phyloP scores from a whole-genome alignment of 2,329 filamentous ascomycete genomes.

The Parastagonospora avenae region DNA sequence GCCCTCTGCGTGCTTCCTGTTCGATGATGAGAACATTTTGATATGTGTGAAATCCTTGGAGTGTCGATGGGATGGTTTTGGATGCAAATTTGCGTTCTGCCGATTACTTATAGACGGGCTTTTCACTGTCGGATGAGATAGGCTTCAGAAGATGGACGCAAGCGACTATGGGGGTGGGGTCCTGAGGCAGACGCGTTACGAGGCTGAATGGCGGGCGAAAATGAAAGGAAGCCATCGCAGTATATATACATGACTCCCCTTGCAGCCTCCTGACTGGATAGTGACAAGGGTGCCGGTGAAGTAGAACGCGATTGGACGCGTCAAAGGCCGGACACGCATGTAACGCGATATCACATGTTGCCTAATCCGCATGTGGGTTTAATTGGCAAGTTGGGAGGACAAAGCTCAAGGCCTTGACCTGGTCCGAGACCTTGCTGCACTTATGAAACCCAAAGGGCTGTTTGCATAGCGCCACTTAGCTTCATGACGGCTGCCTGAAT shows the following conservation, averaged over 20 bases:
- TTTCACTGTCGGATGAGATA: no score
- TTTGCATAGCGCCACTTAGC: conserved; percentile 24
- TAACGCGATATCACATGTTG: conserved; percentile 46
- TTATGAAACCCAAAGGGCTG: conserved; percentile 29
- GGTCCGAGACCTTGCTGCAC: conserved; percentile 33
- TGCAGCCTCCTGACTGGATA: conserved; percentile 41
- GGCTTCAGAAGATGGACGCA: not conserved
- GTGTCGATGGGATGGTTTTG: no score
- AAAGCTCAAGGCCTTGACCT: conserved; percentile 24
- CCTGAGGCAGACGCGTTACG: conserved; percentile 40
- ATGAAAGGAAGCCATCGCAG: conserved; percentile 27
- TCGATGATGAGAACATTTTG: conserved; percentile 46
- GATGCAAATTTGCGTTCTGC: no score
- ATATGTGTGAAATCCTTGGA: not conserved
- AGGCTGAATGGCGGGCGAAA: conserved; percentile 29
- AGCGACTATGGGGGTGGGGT: conserved; percentile 1
- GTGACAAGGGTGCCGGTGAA: conserved; percentile 30
- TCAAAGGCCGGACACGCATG: conserved; percentile 27
- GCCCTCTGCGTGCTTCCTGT: conserved; percentile 36
- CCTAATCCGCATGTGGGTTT: conserved; percentile 22
- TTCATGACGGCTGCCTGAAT: not conserved
- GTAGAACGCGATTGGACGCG: conserved; percentile 44
- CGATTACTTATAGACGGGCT: not conserved
- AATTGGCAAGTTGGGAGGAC: conserved; percentile 31
- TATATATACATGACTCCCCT: conserved; percentile 42